Evolutionary conservation across 345 rosid genomes (phyloP).

Genomic region (Euclidium syriacum): DNA sequence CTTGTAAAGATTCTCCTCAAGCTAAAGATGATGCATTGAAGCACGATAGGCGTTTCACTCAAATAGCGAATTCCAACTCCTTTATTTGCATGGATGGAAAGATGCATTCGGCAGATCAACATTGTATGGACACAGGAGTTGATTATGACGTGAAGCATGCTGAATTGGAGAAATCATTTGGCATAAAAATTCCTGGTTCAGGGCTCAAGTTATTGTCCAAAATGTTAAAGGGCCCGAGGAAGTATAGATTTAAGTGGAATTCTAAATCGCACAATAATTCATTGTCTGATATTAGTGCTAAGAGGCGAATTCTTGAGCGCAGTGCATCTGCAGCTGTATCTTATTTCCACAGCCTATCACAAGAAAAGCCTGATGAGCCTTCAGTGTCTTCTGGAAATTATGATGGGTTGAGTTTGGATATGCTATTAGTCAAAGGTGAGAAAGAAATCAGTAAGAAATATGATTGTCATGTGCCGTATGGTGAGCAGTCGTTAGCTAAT

Average conservation of each 20-base stretch:
- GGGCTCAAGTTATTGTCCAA: constrained; percentile 67
- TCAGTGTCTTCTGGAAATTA: constrained; percentile 34
- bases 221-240: constrained; percentile 54
- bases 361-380: constrained; percentile 37
- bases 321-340: constrained; percentile 67
- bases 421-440: constrained; percentile 38
- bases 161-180: constrained; percentile 88
- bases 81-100: constrained; percentile 65
- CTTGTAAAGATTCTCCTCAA: constrained; percentile 37
- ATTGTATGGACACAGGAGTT: constrained; percentile 70
- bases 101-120: constrained; percentile 76
- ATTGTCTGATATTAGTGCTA: constrained; percentile 43
- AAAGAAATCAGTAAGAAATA: constrained; percentile 25
- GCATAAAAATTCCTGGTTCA: constrained; percentile 68
- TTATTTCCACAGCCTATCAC: constrained; percentile 54
- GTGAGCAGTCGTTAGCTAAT: constrained; percentile 28
- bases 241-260: constrained; percentile 58
- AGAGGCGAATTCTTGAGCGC: constrained; percentile 70
- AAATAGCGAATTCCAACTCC: constrained; percentile 37
- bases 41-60: constrained; percentile 38
- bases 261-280: constrained; percentile 42
- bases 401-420: constrained; percentile 38
- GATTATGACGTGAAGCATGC: constrained; percentile 83
- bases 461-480: constrained; percentile 2
- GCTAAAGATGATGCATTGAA: constrained; percentile 37